Base-by-base conservation (phyloP, 257 asterid species). In the Forsythia viridissima region DNA sequence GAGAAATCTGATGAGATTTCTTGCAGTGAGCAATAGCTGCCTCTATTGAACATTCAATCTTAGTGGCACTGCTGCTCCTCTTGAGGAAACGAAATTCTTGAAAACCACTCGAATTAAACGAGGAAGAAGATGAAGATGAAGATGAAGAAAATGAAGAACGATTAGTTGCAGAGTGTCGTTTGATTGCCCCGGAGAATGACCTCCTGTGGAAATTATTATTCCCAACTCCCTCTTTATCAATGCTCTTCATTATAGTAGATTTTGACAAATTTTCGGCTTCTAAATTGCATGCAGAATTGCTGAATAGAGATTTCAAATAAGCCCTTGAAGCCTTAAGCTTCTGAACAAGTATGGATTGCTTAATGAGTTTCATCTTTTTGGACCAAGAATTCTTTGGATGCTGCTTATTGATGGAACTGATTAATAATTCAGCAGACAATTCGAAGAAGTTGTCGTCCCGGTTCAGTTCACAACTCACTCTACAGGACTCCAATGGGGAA, bases 11-110 rank as follows among this genome's bases (percentile, higher is more conserved):
- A 39, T 90, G 90, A 78, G 97, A 91, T 57, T 84, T 89, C 85
- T 91, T 93, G 89, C 99, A 94, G 73, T 94, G 94, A 67, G 93
- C 98, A 81, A 94, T 94, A 40, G 99, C 99, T 2, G 92, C 97
- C 72, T 94, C 89, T 77, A 94, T 89, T 3, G 96, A 90, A 1
- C 86, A 76, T 79, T 94, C 98, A 57, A 88, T 77, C 86, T 92
- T 97, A 11, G 86, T 87, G 4, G 82, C 92, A 77, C 92, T 89
- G 82, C 93, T 87, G 81, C 93, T 93, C 73, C 97, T 88, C 82
- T 90, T 86, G 8, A 84, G 86, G 13, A 76, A 57, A 3, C 86
- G 84, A 8, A 86, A 61, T 72, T 89, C 91, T 70, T 79, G 68
- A 75, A 78, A 76, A 24, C 85, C 88, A 71, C 85, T 83, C 3